These are phyloP conservation scores for Prunus campanulata DNA, from an alignment of 306 rosid genomes.

Conservation along the genomic window DNA sequence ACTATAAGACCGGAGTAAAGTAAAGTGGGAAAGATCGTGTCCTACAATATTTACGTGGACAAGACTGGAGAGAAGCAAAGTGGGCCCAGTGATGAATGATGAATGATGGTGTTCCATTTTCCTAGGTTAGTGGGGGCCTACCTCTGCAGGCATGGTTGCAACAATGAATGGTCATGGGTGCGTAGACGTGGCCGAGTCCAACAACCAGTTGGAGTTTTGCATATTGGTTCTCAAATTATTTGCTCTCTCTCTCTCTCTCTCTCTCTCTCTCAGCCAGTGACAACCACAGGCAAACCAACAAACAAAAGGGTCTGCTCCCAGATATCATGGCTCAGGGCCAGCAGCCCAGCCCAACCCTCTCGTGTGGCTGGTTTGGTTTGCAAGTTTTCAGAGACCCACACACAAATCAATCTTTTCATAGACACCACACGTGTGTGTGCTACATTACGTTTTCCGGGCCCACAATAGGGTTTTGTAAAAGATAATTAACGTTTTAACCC, in stretches of 20 bases:
- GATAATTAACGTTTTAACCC: too few relatives aligned
- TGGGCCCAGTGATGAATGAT: background rate
- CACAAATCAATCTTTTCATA: background rate
- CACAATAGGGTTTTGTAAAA: background rate
- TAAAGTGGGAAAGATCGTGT: background rate
- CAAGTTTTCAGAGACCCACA: background rate
- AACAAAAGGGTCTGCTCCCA: background rate
- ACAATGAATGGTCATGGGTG: conserved; percentile 22
- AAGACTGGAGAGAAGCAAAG: conserved; percentile 2
- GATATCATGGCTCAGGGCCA: background rate
- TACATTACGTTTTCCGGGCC: background rate
- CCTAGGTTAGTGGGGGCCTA: conserved; percentile 11
- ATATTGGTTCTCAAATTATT: background rate
- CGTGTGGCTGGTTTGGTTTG: conserved; percentile 17
- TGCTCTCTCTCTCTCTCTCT: background rate
- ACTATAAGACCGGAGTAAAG: too few relatives aligned
- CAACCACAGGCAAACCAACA: conserved; percentile 1
- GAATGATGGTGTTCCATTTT: conserved; percentile 5
- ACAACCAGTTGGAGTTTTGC: background rate
- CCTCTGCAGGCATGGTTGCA: background rate
- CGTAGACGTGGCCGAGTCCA: conserved; percentile 20
- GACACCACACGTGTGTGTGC: conserved; percentile 17
- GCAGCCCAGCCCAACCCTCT: conserved; percentile 8
- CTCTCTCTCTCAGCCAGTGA: background rate
- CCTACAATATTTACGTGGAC: background rate